Base-by-base conservation (phyloP, 805 yeast species). In the Yarrowia hollandica region DNA sequence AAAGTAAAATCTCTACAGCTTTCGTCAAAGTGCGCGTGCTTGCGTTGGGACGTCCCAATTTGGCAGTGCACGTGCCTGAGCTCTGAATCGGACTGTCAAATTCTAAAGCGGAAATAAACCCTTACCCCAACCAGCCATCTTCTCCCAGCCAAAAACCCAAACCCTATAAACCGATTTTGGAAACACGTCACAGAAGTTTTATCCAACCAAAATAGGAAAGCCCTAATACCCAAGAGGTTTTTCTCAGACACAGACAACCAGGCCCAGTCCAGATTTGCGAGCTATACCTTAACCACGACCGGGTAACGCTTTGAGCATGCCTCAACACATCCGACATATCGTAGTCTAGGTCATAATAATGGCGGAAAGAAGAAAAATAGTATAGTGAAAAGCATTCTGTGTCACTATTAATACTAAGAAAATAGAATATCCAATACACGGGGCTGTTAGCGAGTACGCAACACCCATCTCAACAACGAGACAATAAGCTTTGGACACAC, bases 11-110 rank as follows among this genome's bases (percentile, higher is more conserved):
- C 55, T 48, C 55, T 22, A 48, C 39, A 48, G 12, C 55, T 48
- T 48, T 48, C 55, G 39, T 23, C 55, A 48, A 48, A 8, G 39
- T 48, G 55, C 54, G 54, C 30, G 55, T 15, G 55, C 21, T 23
- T 21, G 55, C 55, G 55, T 48, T 48, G 55, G 55, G 55, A 48
- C 30, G 35, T 48, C 55, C 55, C 55, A 22, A 48, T 48, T 33
- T n/a, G 55, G 55, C 21, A 48, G 39, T 33, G 55, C 55, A 48
- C 55, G 55, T 48, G 55, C 38, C 31, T 22, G 21, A 15, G 22
- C 14, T 15, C 1, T 22, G 10, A 31, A 31, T 33, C 28, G 55
- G 55, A 48, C 55, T 48, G 55, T 22, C 30, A 26, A 48, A 33
- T 2, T 31, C 14, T 6, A 21, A 48, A 48, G 22, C 30, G 55